Evolutionary conservation across 345 rosid species (phyloP).

Genomic region (Erucastrum elatum): DNA sequence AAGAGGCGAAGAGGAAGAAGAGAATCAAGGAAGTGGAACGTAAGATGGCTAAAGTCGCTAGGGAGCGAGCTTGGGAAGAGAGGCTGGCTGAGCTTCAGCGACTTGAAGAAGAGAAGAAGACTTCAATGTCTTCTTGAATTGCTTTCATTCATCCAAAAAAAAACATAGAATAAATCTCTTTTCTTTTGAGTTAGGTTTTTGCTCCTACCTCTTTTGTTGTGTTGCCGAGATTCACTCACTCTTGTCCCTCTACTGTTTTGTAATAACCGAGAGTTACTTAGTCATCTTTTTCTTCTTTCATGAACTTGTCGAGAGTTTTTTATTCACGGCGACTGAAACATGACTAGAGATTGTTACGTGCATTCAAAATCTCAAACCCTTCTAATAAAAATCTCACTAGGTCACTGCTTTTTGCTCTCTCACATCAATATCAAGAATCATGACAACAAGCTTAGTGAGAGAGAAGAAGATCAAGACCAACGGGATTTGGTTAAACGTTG

Average conservation of each 20-base stretch:
- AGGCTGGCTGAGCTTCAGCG: slow-evolving; percentile 67
- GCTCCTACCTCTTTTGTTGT: background rate
- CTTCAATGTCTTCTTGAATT: slow-evolving; percentile 48
- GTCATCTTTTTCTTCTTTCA: slow-evolving; percentile 19
- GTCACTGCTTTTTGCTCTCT: background rate
- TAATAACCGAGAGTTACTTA: slow-evolving; percentile 22
- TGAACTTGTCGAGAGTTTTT: background rate
- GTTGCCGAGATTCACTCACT: slow-evolving; percentile 3
- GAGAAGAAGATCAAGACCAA: slow-evolving; percentile 51
- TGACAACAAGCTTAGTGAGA: slow-evolving; percentile 34
- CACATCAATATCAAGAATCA: background rate
- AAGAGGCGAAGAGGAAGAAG: slow-evolving; percentile 84
- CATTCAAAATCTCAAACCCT: slow-evolving; percentile 1
- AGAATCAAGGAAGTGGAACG: slow-evolving; percentile 55
- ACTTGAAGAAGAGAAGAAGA: slow-evolving; percentile 82
- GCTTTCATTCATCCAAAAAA: slow-evolving; percentile 10
- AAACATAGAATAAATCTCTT: slow-evolving; percentile 14
- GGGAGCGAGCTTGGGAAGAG: slow-evolving; percentile 88
- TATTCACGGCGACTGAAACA: background rate
- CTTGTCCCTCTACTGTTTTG: background rate
- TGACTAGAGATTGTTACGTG: background rate
- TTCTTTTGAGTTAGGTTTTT: slow-evolving; percentile 1
- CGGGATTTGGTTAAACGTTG: slow-evolving; percentile 54
- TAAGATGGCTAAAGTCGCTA: slow-evolving; percentile 88
- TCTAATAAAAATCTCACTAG: slow-evolving; percentile 13